Evolutionary conservation across 306 rosid species (phyloP).

Genomic region (Acmispon strigosus): DNA sequence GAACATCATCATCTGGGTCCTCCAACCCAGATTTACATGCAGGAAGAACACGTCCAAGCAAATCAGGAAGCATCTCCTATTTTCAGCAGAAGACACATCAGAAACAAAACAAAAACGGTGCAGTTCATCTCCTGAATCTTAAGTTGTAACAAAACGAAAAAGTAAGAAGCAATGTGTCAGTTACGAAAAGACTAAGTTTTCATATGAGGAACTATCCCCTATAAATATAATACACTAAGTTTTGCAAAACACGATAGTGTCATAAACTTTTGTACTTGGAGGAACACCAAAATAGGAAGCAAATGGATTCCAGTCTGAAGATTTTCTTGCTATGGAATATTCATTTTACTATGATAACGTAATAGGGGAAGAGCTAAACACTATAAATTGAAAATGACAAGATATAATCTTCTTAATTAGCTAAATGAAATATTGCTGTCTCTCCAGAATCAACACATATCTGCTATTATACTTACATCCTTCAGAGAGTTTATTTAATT

Average conservation of each 20-base stretch:
- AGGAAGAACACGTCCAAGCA: constrained; percentile 85
- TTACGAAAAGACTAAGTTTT: constrained; percentile 1
- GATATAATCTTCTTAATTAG: neutral
- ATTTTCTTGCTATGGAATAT: neutral
- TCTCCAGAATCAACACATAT: neutral
- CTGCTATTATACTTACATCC: neutral
- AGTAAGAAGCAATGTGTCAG: neutral
- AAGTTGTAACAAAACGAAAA: neutral
- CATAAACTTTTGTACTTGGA: neutral
- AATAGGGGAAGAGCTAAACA: neutral
- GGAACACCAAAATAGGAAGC: neutral
- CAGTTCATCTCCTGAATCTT: neutral
- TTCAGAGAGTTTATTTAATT: neutral
- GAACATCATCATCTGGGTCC: constrained; percentile 98
- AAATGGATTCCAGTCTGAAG: neutral
- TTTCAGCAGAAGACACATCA: constrained; percentile 25
- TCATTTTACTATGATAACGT: neutral
- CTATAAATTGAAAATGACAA: neutral
- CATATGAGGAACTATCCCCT: neutral
- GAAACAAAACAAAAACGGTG: neutral
- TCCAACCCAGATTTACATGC: constrained; percentile 93
- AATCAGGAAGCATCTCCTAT: constrained; percentile 82
- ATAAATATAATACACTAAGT: neutral
- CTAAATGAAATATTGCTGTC: neutral
- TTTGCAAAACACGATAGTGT: neutral